Conservation (phyloP, 129 eudicot species). For the Pseudognaphalium luteoalbum region DNA sequence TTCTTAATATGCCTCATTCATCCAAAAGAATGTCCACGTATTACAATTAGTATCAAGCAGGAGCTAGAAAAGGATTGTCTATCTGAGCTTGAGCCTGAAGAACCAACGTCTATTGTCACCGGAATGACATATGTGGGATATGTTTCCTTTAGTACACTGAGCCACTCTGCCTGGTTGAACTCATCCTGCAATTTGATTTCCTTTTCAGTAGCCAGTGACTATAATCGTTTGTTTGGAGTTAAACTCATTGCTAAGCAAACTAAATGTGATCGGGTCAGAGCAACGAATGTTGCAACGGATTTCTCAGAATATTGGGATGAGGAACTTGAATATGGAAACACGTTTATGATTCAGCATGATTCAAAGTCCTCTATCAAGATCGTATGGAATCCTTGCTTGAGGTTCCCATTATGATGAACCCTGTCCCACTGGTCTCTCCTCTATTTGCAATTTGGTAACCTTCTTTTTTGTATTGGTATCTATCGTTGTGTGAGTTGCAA, state of each 20-base stretch:
- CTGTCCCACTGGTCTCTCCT: background rate
- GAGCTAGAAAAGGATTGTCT: background rate
- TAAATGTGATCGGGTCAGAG: background rate
- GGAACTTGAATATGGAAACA: background rate
- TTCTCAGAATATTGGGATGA: conserved; percentile 17
- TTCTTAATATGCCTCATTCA: conserved; percentile 9
- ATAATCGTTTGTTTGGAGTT: background rate
- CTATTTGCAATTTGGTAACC: background rate
- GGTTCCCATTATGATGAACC: background rate
- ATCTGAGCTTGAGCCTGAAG: conserved; percentile 3
- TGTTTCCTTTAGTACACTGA: conserved; percentile 12
- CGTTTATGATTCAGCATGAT: conserved; percentile 12
- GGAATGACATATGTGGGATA: conserved; percentile 12
- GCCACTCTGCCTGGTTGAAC: background rate
- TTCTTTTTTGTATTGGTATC: background rate
- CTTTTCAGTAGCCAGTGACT: background rate
- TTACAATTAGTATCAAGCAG: background rate
- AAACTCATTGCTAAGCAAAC: conserved; percentile 21
- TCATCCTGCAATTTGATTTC: conserved; percentile 18
- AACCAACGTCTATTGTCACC: background rate
- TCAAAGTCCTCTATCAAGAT: conserved; percentile 13
- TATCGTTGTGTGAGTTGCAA: background rate
- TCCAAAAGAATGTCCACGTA: background rate
- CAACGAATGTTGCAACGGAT: conserved; percentile 1
- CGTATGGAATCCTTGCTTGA: conserved; percentile 2